These are phyloP conservation scores for Pseudogymnoascus sp. DNA, from an alignment of 2,329 filamentous ascomycete genomes.

Conservation along the genomic window DNA sequence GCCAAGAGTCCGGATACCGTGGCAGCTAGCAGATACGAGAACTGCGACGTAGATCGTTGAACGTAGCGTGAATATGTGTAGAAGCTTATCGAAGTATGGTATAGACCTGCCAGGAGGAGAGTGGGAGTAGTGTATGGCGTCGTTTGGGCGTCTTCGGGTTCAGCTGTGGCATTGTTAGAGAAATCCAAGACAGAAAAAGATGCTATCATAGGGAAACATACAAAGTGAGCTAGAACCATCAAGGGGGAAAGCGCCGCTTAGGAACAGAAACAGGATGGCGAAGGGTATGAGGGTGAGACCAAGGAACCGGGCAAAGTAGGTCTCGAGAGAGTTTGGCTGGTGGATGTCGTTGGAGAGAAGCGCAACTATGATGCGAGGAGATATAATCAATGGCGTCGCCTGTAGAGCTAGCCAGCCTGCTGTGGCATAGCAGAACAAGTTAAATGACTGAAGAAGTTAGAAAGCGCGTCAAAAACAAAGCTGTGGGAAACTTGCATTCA, in stretches of 20 bases:
- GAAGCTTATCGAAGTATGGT: conserved; percentile 50
- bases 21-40: conserved; percentile 47
- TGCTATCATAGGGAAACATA: conserved; percentile 4
- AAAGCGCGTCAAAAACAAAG: background rate
- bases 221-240: conserved; percentile 34
- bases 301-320: conserved; percentile 56
- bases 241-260: conserved; percentile 59
- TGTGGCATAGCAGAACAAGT: conserved; percentile 45
- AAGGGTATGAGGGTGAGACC: conserved; percentile 54
- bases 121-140: conserved; percentile 52
- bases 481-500: background rate
- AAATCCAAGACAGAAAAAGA: background rate
- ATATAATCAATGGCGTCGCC: conserved; percentile 45
- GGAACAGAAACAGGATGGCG: conserved; percentile 48
- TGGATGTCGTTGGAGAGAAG: conserved; percentile 52
- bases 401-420: conserved; percentile 43
- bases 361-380: conserved; percentile 55
- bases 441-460: conserved; percentile 26
- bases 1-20: conserved; percentile 44
- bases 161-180: conserved; percentile 31
- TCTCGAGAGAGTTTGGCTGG: conserved; percentile 49
- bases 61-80: conserved; percentile 56
- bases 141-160: conserved; percentile 42
- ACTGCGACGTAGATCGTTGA: conserved; percentile 35
- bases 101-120: conserved; percentile 49